Percentiles rank a stretch among this genome's conserved stretches.
Evolutionary conservation across 495 filamentous ascomycete species (phyloP).

Genomic region (Thozetella sp.): DNA sequence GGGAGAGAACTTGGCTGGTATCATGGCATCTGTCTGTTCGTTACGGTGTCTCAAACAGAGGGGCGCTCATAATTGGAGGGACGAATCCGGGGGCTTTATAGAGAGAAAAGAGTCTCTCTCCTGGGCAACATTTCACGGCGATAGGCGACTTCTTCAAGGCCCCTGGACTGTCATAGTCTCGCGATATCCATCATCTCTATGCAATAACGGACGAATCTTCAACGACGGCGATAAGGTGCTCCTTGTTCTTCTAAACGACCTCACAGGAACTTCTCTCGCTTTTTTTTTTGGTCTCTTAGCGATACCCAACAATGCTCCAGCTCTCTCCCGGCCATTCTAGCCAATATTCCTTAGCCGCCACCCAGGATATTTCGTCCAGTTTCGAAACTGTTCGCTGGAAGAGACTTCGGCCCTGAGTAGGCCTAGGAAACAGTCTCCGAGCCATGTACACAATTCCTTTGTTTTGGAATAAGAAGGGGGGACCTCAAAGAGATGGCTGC

Average conservation of each 20-base stretch:
- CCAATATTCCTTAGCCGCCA: background rate
- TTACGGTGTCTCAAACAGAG: background rate
- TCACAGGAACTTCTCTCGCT: background rate
- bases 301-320: background rate
- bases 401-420: background rate
- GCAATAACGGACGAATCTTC: background rate
- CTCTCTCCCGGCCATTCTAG: no score
- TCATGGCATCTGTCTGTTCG: background rate
- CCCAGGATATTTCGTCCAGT: background rate
- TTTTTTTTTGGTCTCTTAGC: background rate
- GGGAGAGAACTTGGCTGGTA: background rate
- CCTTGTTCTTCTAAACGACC: background rate
- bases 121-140: background rate
- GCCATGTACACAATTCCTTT: background rate
- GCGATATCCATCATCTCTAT: conserved; percentile 3
- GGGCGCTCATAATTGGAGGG: background rate
- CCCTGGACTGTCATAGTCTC: background rate
- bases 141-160: background rate
- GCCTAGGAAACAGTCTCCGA: background rate
- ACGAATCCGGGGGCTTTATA: background rate
- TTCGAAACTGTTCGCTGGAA: background rate
- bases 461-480: background rate
- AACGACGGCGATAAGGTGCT: background rate
- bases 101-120: background rate
- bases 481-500: conserved; percentile 2